These are phyloP conservation scores for Cladosporium sp. DNA, from an alignment of 2,329 filamentous ascomycete species.

Conservation along the genomic window DNA sequence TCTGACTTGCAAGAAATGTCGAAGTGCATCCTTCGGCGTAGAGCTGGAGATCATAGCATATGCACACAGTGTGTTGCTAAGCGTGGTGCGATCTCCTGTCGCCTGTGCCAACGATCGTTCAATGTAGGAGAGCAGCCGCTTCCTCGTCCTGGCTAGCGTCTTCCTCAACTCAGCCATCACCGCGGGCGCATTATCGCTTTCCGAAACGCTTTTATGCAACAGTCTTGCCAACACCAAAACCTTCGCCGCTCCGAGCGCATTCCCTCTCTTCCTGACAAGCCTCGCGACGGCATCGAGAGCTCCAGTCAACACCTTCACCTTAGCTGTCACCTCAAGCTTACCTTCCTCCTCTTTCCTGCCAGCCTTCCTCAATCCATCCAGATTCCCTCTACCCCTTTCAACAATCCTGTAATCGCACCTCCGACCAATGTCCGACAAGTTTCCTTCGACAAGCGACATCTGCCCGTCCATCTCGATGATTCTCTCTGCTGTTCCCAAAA, in stretches of 20 bases:
- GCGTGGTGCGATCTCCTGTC: constrained; percentile 34
- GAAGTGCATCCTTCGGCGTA: constrained; percentile 69
- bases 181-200: constrained; percentile 40
- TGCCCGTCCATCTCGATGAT: constrained; percentile 83
- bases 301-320: constrained; percentile 46
- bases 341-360: constrained; percentile 11
- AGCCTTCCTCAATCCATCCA: background rate
- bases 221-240: constrained; percentile 66
- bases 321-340: constrained; percentile 15
- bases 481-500: constrained; percentile 86
- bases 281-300: constrained; percentile 49
- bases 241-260: constrained; percentile 55
- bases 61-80: constrained; percentile 71
- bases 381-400: constrained; percentile 38
- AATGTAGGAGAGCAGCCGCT: constrained; percentile 58
- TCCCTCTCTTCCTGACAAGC: constrained; percentile 46
- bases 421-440: constrained; percentile 65
- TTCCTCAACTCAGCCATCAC: constrained; percentile 59
- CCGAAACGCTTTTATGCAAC: constrained; percentile 65
- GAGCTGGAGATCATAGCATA: constrained; percentile 77
- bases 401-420: constrained; percentile 69
- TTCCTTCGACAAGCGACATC: constrained; percentile 66
- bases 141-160: constrained; percentile 56
- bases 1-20: constrained; percentile 70
- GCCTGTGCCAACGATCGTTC: constrained; percentile 44